Evolutionary conservation across 2,329 filamentous ascomycete species (phyloP), one percentile per base, ranked within the genome.

Genomic region (Sclerotinia nivalis): DNA sequence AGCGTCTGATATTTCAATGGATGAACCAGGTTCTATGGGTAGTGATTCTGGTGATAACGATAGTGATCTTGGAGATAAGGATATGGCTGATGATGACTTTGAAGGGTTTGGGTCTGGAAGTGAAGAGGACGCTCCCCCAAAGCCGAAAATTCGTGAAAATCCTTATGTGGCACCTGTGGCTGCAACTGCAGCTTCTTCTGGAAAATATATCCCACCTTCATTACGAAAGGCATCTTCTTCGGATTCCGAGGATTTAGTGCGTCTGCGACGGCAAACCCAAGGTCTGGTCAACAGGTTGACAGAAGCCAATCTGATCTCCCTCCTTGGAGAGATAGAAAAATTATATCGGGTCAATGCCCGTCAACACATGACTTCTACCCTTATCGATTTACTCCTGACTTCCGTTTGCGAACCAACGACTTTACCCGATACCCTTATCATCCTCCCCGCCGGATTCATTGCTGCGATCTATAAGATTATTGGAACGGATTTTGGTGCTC

Each of bases 231-330:
- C 85, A 47, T 81, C 86, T 3, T 84, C 86, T 1, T 87, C 88
- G 0, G 89, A 92, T 73, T 85, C 86, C 1, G 91, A 96, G 78
- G 83, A 86, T 55, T 83, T 91, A 61, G 84, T 84, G 18, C 89
- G 91, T 52, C 82, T 99, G 64, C 89, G 89, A 70, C 88, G 93
- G 72, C 93, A 96, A 77, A 85, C 93, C 0, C 93, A 98, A 78
- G 95, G 96, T 77, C 85, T 96, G 25, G 86, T 99, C 77, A 99
- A 99, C 80, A 91, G 95, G 77, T 84, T 99, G 45, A 97, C 96
- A 0, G 95, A 98, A 78, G 89, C 93, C 50, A 98, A 96, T 75
- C 84, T 99, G 72, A 80, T 97, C 8, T 91, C 92, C 2, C 97
- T 98, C 67, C 82, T 97, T 4, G 86, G 87, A 56, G 91, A 96